Evolutionary conservation across 1,139 yeast species (phyloP).

Genomic region (Hanseniaspora sp.): DNA sequence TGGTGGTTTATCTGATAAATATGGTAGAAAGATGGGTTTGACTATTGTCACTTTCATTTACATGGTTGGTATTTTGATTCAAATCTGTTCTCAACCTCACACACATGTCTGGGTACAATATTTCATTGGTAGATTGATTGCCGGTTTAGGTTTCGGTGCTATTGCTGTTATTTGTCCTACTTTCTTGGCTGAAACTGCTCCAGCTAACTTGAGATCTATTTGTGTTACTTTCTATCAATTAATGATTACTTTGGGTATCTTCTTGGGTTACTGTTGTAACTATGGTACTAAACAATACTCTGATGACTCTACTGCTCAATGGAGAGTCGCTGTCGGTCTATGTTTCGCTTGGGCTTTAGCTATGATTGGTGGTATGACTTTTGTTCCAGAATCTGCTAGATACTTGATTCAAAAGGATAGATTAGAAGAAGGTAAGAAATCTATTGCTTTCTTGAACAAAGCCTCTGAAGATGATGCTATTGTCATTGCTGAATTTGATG

Average conservation of each 20-base stretch:
- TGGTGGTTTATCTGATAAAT: slow-evolving; percentile 44
- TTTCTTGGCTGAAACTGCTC: slow-evolving; percentile 55
- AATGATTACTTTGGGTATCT: slow-evolving; percentile 52
- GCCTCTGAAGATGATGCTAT: slow-evolving; percentile 36
- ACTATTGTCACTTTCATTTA: slow-evolving; percentile 46
- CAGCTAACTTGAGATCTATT: slow-evolving; percentile 58
- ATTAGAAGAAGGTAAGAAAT: slow-evolving; percentile 45
- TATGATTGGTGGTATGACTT: slow-evolving; percentile 43
- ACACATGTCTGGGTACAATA: slow-evolving; percentile 41
- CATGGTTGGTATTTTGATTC: slow-evolving; percentile 52
- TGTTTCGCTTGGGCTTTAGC: slow-evolving; percentile 36
- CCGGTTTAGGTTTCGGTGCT: slow-evolving; percentile 57
- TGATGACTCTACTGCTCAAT: slow-evolving; percentile 38
- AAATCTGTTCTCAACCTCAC: slow-evolving; percentile 38
- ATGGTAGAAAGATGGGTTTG: slow-evolving; percentile 52
- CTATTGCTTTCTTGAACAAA: slow-evolving; percentile 38
- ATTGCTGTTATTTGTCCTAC: slow-evolving; percentile 52
- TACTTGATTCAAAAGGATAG: slow-evolving; percentile 45
- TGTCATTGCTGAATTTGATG: slow-evolving; percentile 46
- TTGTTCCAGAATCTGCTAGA: slow-evolving; percentile 74
- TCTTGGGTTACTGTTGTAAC: slow-evolving; percentile 51
- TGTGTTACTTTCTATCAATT: slow-evolving; percentile 52
- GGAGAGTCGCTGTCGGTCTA: slow-evolving; percentile 53
- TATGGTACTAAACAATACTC: slow-evolving; percentile 44
- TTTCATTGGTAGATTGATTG: slow-evolving; percentile 49